Evolutionary conservation across 768 basidiomycete species (phyloP).

Genomic region (Gloeostereum incarnatum): DNA sequence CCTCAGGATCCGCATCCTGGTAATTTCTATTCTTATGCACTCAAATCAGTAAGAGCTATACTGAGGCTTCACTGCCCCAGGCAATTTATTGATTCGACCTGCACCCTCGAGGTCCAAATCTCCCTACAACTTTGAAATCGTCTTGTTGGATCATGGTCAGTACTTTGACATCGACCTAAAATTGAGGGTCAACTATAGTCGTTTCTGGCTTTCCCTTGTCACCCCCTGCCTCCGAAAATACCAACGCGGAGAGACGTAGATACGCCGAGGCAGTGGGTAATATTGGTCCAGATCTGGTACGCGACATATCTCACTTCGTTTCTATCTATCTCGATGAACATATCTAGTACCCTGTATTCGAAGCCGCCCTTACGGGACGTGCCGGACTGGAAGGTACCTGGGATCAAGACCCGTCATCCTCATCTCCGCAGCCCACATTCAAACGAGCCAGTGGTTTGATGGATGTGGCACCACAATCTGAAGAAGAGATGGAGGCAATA

Average conservation of each 20-base stretch:
- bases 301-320: conserved; percentile 17
- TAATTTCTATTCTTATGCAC: no score
- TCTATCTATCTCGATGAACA: neutral
- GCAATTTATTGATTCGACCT: conserved; percentile 87
- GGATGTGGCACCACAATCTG: conserved; percentile 62
- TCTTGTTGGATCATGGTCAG: conserved; percentile 86
- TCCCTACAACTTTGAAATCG: conserved; percentile 94
- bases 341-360: conserved; percentile 82
- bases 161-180: conserved; percentile 86
- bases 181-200: conserved; percentile 76
- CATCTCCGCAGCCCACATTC: conserved; percentile 21
- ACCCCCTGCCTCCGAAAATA: conserved; percentile 56
- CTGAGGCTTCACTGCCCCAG: no score
- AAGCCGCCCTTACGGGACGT: conserved; percentile 89
- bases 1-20: conserved; percentile 81
- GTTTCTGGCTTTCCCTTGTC: conserved; percentile 88
- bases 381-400: conserved; percentile 62
- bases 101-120: conserved; percentile 53
- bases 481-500: conserved; percentile 74
- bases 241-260: conserved; percentile 61
- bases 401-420: conserved; percentile 28
- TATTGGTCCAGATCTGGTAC: conserved; percentile 76
- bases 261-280: conserved; percentile 91
- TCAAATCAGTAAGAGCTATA: neutral
- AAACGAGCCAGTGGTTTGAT: conserved; percentile 69